Base-by-base conservation (phyloP, 371 early-diverging fungal genomes). In the Circinella umbellata region DNA sequence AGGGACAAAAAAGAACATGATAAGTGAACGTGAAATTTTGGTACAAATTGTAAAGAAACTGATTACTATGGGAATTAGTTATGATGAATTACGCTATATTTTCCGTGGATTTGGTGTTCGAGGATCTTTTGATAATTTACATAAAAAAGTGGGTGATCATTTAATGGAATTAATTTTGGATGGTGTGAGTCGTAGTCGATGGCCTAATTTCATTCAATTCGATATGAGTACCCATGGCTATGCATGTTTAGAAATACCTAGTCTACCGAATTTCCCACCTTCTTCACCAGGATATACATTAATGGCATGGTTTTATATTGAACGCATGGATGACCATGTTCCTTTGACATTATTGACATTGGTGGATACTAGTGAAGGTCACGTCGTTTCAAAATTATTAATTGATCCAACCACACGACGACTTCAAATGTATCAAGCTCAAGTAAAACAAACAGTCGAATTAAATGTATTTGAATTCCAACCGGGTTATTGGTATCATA, bases 141-240 rank as follows among this genome's bases (percentile, higher is more conserved):
- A 78, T 10, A 70, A 72, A 27, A 54, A 61, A 13, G 18, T 60
- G 17, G 67, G 55, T 39, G 61, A 70, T 38, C 68, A 69, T 6
- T 62, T 86, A 48, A 73, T 89, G 73, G 90, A 91, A 37, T 69
- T 90, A 49, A 73, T 91, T 17, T 72, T 91, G 4, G 88, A 90
- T 57, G 89, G 88, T 3, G 80, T 88, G 0, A 79, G 84, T 34
- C 83, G 82, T 27, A 88, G 91, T 64, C 76, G 89, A 42, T 88
- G 88, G 84, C 94, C 94, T 1, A 82, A 82, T 13, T 91, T 92
- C 68, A 81, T 92, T 15, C 91, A 91, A 48, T 91, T 93, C 69
- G 88, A 89, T 59, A 70, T 80, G 68, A 68, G 57, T 0, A 37
- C 70, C 0, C 68, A 73, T 65, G 76, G 82, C 13, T 72, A 75